A percentile compares a stretch with the other conserved stretches of the same genome.
These are phyloP conservation scores for Oryza australiensis DNA, from an alignment of 176 grass and related monocot genomes.

Conservation along the genomic window DNA sequence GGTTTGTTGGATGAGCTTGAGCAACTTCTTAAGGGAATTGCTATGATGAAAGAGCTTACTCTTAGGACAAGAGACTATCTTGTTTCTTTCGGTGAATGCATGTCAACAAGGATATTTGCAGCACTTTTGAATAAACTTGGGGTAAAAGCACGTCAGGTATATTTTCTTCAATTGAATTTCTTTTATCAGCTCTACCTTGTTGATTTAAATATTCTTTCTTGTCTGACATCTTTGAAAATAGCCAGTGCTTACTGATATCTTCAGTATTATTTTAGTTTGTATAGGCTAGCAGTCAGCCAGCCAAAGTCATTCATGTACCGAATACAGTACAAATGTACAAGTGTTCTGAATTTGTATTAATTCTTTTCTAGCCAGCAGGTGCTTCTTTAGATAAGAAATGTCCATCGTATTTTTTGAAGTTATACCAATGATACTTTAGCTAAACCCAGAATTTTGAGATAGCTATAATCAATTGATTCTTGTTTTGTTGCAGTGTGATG, in stretches of 20 bases:
- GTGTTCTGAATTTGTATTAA: not conserved
- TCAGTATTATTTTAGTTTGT: not conserved
- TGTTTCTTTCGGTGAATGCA: conserved; percentile 88
- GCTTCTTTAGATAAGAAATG: not conserved
- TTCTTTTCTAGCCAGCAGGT: not conserved
- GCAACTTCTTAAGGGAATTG: conserved; percentile 83
- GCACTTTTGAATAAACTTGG: conserved; percentile 73
- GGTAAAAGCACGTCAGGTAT: conserved; percentile 68
- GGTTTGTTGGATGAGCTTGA: conserved; percentile 69
- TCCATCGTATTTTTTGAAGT: not conserved
- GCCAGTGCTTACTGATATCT: not conserved
- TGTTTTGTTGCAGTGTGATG: conserved; percentile 65
- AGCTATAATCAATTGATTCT: not conserved
- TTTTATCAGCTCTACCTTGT: not conserved
- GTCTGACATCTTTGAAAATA: not conserved
- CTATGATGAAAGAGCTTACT: conserved; percentile 92
- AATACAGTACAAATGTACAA: not conserved
- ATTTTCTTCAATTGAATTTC: not conserved
- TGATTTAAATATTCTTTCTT: not conserved
- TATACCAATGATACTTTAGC: not conserved
- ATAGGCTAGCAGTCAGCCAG: not conserved
- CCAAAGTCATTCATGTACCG: not conserved
- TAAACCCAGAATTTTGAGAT: not conserved
- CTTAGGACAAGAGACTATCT: conserved; percentile 69
- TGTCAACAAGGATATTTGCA: conserved; percentile 88